phyloP scores from a whole-genome alignment of 2,329 filamentous ascomycete species.

The Neopestalotiopsis clavispora region DNA sequence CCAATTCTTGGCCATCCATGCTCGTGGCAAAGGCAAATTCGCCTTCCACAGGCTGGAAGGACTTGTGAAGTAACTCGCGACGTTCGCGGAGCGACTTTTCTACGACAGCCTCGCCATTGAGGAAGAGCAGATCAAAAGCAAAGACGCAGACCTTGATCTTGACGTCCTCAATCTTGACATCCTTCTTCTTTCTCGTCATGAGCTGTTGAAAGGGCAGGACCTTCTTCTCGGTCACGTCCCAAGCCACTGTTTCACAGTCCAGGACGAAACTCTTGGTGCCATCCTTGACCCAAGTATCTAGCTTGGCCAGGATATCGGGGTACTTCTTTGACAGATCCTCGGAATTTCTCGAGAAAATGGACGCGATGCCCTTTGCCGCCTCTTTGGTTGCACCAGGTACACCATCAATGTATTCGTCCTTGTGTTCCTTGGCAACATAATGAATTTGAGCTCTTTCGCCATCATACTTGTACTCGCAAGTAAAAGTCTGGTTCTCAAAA shows the following conservation, averaged over 20 bases:
- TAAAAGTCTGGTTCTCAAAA: conserved; percentile 94
- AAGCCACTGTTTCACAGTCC: conserved; percentile 98
- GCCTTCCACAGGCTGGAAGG: conserved; percentile 81
- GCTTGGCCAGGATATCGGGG: conserved; percentile 88
- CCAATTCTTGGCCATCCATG: conserved; percentile 86
- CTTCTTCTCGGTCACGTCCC: conserved; percentile 95
- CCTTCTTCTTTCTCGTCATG: conserved; percentile 97
- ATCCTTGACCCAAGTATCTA: conserved; percentile 86
- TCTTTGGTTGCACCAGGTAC: conserved; percentile 67
- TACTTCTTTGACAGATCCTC: conserved; percentile 98
- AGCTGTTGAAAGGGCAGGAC: conserved; percentile 96
- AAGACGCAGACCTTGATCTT: conserved; percentile 98
- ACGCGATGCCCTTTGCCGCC: conserved; percentile 74
- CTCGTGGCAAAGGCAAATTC: conserved; percentile 90
- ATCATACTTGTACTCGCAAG: conserved; percentile 99
- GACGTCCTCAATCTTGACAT: conserved; percentile 93
- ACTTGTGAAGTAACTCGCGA: conserved; percentile 72
- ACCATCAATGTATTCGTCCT: conserved; percentile 69
- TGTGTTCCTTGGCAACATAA: conserved; percentile 84
- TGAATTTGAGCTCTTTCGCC: conserved; percentile 98
- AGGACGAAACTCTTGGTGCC: conserved; percentile 94
- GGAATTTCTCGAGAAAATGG: conserved; percentile 96
- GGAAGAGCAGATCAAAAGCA: conserved; percentile 91
- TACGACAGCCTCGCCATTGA: conserved; percentile 90
- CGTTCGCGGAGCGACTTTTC: conserved; percentile 86